Base-by-base conservation (phyloP, 129 eudicot genomes). In the Saposhnikovia divaricata region DNA sequence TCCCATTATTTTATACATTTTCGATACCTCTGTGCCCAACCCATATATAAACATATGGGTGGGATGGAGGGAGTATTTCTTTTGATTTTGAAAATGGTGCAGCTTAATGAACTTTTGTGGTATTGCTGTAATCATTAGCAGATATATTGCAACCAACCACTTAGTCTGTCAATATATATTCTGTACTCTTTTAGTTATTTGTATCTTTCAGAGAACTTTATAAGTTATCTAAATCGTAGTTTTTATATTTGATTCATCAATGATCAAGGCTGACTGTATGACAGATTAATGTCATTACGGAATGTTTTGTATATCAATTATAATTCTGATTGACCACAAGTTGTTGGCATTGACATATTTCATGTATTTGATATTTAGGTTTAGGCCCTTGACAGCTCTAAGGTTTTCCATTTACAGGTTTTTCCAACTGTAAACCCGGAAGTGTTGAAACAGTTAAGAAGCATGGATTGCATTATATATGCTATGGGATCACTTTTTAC, bases 401-500 rank as follows among this genome's bases (percentile, higher is more conserved):
- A 38, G 63, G 55, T 47, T 65, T 75, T 55, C 25, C 55, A 45
- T 85, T 71, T 72, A 83, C 92, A 95, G 99, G 94, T 95, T 55
- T 95, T 95, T 82, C 99, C 99, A 27, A 34, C 76, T 69, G 94
- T 87, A 72, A 95, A 95, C 83, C 89, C 92, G 48, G 78, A 89
- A 78, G 99, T 95, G 75, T 31, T 95, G 74, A 93, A 90, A 72
- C 97, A 95, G 86, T 82, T 95, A 85, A 82, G 79, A 39, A 87
- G 80, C 39, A 93, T 90, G 40, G 96, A 92, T 79, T 92, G 98
- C 91, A 86, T 95, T 74, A 73, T 95, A 74, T 95, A 86, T 85
- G 98, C 97, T 63, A 95, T 95, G 98, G 98, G 98, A 71, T 95
- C 98, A 68, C 96, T 95, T 59, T 95, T 92, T 83, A 95, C 98